Evolutionary conservation across 257 asterid genomes (phyloP).

Genomic region (Rhazya stricta): DNA sequence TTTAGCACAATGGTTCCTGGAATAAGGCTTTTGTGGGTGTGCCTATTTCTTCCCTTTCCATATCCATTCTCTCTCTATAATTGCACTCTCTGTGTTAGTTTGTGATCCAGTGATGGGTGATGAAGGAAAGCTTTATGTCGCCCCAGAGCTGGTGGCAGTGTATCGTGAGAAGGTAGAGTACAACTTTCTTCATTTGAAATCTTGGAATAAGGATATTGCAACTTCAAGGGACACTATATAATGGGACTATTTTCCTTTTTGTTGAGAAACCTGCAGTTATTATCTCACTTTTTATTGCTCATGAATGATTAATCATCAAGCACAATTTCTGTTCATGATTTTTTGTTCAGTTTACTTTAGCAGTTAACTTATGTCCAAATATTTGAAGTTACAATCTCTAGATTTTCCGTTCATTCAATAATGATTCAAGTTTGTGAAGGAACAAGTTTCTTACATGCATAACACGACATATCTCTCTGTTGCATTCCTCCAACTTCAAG

Average conservation of each 20-base stretch:
- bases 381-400: neutral
- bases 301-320: neutral
- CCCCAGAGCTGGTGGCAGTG: conserved; percentile 82
- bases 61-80: conserved; percentile 5
- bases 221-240: neutral
- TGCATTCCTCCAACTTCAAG: neutral
- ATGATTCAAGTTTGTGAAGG: neutral
- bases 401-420: too few species aligned
- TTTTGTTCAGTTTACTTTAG: neutral
- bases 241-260: neutral
- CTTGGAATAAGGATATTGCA: neutral
- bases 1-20: neutral
- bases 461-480: neutral
- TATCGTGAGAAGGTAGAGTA: conserved; percentile 83
- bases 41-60: neutral
- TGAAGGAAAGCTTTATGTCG: conserved; percentile 95
- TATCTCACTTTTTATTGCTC: neutral
- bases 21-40: conserved; percentile 1
- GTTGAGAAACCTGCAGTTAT: neutral
- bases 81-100: conserved; percentile 46
- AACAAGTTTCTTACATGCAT: neutral
- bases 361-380: neutral
- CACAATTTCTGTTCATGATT: neutral
- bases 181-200: neutral
- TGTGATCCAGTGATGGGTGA: conserved; percentile 99